phyloP scores from a whole-genome alignment of 1,139 yeast genomes.

The Martiniozyma asiatica region DNA sequence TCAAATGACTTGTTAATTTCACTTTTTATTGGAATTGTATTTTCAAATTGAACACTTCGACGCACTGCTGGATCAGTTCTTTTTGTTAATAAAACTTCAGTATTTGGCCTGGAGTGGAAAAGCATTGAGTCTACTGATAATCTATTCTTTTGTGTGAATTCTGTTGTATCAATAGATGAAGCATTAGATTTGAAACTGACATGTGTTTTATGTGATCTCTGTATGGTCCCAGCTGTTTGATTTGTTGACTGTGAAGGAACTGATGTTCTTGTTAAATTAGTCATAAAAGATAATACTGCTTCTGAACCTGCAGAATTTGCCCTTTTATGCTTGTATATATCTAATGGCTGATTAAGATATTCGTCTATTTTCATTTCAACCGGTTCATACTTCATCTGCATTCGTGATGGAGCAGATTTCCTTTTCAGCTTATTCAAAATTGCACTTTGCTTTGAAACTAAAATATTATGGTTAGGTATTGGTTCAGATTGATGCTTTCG shows the following conservation, averaged over 20 bases:
- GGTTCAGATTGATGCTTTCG: conserved; percentile 11
- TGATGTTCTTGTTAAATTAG: no score
- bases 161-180: conserved; percentile 3
- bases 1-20: conserved; percentile 2
- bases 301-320: no score
- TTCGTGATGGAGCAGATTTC: conserved; percentile 8
- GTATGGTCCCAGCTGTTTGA: background rate
- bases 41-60: conserved; percentile 4
- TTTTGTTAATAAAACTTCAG: conserved; percentile 7
- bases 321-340: conserved; percentile 9
- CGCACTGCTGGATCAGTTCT: conserved; percentile 6
- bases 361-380: conserved; percentile 9
- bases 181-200: conserved; percentile 1
- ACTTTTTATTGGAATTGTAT: background rate
- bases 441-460: background rate
- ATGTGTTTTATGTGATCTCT: background rate
- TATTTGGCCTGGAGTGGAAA: no score
- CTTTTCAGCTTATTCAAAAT: conserved; percentile 4
- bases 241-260: conserved; percentile 4
- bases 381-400: conserved; percentile 7
- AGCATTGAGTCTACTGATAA: conserved; percentile 1
- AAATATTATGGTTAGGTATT: background rate
- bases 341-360: conserved; percentile 11
- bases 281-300: no score
- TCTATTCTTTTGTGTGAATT: background rate